Evolutionary conservation across 176 grass and related monocot genomes (phyloP), one percentile per base, ranked within the genome.

Genomic region (Musa schizocarpa): DNA sequence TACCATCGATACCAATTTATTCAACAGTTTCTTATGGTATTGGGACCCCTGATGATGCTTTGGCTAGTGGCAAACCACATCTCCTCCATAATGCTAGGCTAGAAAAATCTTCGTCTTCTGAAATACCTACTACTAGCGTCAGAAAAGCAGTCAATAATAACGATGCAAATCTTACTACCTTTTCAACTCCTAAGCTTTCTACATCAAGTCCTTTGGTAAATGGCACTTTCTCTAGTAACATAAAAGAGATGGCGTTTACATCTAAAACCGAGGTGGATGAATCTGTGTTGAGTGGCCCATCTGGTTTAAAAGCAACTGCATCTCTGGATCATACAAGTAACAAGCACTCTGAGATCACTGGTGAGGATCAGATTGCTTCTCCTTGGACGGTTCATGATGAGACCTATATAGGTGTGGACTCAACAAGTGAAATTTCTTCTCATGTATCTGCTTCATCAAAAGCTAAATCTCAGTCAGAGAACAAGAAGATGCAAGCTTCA

Each of bases 181-280:
- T 11, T 24, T 50, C 20, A 62, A 50, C 19, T 58, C 69, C 86
- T 85, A 79, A 75, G 53, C 50, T 26, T 64, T 21, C 64, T 75
- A 55, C 27, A 82, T 66, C 81, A 80, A 72, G 51, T 74, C 50
- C 62, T 78, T 63, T 57, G 83, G 81, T 74, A 84, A 84, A 82
- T 64, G 51, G 10, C 27, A 76, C 79, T 68, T 77, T 19, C 57
- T 80, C 43, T 0, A 54, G 63, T 61, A 68, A 74, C 23, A 65
- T 11, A 48, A 21, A 8, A 49, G 27, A 71, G 6, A 71, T 62
- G 9, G 19, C 43, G 24, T 67, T 16, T 14, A 22, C 29, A 66
- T n/a, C 48, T 77, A 77, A 86, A 65, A 73, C 83, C 29, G 68
- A 80, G 69, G 25, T 68, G 81, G 63, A 62, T 83, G 21, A 78